Evolutionary conservation across 768 basidiomycete species (phyloP).

Genomic region (Suillus decipiens): DNA sequence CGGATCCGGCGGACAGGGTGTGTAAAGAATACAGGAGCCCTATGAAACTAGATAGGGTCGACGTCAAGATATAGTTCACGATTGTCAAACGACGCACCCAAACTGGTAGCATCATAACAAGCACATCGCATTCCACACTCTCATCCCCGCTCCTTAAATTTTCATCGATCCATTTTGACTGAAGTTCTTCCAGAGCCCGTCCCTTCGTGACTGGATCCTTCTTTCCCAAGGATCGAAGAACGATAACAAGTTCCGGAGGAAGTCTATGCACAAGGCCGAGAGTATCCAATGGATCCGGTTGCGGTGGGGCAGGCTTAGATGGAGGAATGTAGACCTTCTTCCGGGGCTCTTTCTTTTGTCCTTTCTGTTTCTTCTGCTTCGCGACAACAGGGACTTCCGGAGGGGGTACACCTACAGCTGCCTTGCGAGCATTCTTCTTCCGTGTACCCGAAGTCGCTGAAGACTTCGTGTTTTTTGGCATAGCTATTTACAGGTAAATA

Average conservation of each 20-base stretch:
- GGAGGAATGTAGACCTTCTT: constrained; percentile 89
- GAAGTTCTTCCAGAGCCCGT: constrained; percentile 84
- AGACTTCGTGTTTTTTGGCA: constrained; percentile 59
- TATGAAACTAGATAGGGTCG: constrained; percentile 64
- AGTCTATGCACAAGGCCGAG: constrained; percentile 73
- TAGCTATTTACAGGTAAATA: constrained; percentile 17
- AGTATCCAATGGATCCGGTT: constrained; percentile 86
- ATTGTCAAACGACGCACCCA: constrained; percentile 66
- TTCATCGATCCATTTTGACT: constrained; percentile 63
- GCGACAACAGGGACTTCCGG: constrained; percentile 38
- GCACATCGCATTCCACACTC: constrained; percentile 31
- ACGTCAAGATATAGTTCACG: constrained; percentile 8
- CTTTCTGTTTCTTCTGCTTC: constrained; percentile 53
- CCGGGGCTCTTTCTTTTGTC: constrained; percentile 66
- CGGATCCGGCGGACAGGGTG: constrained; percentile 81
- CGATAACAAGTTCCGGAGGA: constrained; percentile 80
- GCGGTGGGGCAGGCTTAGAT: constrained; percentile 69
- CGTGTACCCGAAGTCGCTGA: constrained; percentile 85
- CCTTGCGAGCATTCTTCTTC: constrained; percentile 90
- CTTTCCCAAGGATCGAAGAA: constrained; percentile 81
- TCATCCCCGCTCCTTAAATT: constrained; percentile 46
- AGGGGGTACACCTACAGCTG: constrained; percentile 40
- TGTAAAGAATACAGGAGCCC: constrained; percentile 77
- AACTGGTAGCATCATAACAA: constrained; percentile 75
- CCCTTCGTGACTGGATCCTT: constrained; percentile 86